A percentile compares a stretch with the other conserved stretches of the same genome.
These are phyloP conservation scores for Sphaerulina vaccinii DNA, from an alignment of 2,329 filamentous ascomycete genomes.

Conservation along the genomic window DNA sequence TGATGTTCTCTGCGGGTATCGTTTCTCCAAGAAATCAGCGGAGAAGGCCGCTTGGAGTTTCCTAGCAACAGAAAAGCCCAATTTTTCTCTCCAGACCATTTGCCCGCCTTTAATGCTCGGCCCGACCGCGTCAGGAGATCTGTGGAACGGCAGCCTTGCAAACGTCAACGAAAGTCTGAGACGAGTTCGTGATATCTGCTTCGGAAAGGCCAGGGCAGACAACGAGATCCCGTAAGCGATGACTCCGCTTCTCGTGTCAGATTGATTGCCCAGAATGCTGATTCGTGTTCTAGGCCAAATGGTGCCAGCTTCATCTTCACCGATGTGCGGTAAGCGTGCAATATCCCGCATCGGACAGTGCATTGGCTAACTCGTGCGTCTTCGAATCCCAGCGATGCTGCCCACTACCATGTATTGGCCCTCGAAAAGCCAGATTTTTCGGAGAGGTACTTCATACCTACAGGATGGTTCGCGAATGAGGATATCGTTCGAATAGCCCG, in stretches of 20 bases:
- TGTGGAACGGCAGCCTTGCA: constrained; percentile 1
- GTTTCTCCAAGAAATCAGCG: constrained; percentile 6
- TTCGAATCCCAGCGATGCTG: neutral
- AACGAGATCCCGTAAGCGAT: constrained; percentile 3
- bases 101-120: constrained; percentile 8
- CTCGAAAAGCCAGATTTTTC: constrained; percentile 1
- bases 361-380: too few relatives aligned
- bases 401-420: constrained; percentile 4
- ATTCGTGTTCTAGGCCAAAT: neutral
- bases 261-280: neutral
- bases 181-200: constrained; percentile 6
- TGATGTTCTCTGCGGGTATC: constrained; percentile 1
- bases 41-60: constrained; percentile 8
- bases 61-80: neutral
- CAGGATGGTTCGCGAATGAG: constrained; percentile 7
- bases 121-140: constrained; percentile 4
- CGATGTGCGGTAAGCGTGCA: neutral
- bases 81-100: constrained; percentile 2
- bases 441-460: constrained; percentile 7
- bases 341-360: too few relatives aligned
- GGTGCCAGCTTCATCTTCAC: constrained; percentile 4
- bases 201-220: constrained; percentile 2
- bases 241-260: too few relatives aligned
- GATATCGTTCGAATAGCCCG: constrained; percentile 1
- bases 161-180: constrained; percentile 6